Evolutionary conservation across 208 protist species (phyloP).

Genomic region (Crithidia bombi): DNA sequence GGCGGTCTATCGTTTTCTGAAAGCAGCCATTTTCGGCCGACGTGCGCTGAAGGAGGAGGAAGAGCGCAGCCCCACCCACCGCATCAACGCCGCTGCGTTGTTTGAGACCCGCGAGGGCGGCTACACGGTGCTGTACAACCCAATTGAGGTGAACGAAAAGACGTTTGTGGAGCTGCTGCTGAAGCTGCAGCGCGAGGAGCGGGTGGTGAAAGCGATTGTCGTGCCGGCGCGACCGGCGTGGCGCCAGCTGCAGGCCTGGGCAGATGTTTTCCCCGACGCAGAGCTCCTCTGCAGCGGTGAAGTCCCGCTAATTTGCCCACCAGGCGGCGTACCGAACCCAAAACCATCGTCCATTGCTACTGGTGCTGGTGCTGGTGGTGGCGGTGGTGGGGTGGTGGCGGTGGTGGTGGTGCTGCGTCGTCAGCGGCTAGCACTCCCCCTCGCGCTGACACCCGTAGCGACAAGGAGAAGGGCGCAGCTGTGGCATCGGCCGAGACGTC

Average conservation of each 20-base stretch:
- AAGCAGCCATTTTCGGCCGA: conserved; percentile 30
- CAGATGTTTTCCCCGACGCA: conserved; percentile 81
- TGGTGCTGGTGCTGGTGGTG: background rate
- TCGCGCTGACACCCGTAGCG: background rate
- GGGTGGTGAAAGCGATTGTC: conserved; percentile 77
- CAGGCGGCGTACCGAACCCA: background rate
- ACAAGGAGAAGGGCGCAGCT: background rate
- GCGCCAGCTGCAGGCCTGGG: conserved; percentile 72
- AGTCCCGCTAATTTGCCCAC: conserved; percentile 17
- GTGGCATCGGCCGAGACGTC: background rate
- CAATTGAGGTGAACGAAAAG: conserved; percentile 65
- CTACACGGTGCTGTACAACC: conserved; percentile 88
- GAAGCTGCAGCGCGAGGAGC: conserved; percentile 66
- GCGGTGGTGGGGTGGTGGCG: background rate
- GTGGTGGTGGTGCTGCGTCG: background rate
- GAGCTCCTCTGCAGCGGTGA: conserved; percentile 48
- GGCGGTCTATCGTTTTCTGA: conserved; percentile 36
- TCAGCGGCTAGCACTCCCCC: background rate
- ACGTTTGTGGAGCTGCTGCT: conserved; percentile 59
- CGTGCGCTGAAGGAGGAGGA: conserved; percentile 21
- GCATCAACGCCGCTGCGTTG: conserved; percentile 19
- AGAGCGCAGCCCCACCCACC: conserved; percentile 5
- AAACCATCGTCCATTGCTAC: background rate
- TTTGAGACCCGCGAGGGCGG: conserved; percentile 47
- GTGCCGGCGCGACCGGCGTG: conserved; percentile 74